Evolutionary conservation across 306 rosid species (phyloP).

Genomic region (Casuarina cunninghamiana): DNA sequence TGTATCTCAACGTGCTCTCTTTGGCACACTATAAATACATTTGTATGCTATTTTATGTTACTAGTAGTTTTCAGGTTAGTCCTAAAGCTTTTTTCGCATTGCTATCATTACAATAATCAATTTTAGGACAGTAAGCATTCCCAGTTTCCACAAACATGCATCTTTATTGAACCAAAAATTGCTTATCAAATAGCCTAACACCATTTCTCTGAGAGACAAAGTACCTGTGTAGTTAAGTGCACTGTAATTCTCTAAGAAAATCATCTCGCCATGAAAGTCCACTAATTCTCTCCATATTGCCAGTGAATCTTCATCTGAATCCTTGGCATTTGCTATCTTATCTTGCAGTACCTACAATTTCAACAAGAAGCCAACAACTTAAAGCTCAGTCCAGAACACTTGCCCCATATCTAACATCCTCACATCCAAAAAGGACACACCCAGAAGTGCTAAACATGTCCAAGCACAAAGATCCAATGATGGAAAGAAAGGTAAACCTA

Average conservation of each 20-base stretch:
- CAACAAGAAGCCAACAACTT: conserved; percentile 12
- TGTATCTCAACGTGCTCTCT: not conserved
- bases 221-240: conserved; percentile 84
- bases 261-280: conserved; percentile 95
- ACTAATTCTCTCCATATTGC: conserved; percentile 69
- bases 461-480: not conserved
- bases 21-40: not conserved
- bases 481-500: not conserved
- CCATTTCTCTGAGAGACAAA: not conserved
- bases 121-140: not conserved
- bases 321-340: conserved; percentile 50
- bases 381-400: conserved; percentile 6
- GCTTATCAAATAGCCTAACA: not conserved
- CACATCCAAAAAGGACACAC: not conserved
- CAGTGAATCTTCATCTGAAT: conserved; percentile 59
- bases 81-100: not conserved
- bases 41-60: not conserved
- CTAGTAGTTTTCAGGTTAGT: not conserved
- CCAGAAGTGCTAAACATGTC: not conserved
- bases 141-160: not conserved
- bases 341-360: conserved; percentile 69
- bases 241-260: conserved; percentile 83
- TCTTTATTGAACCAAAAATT: not conserved
- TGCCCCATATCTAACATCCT: conserved; percentile 6
- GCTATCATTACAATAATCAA: not conserved